Percentiles rank a stretch among this genome's conserved stretches.
Conservation (phyloP, 176 grass and related monocot species). For the Phoenix dactylifera region DNA sequence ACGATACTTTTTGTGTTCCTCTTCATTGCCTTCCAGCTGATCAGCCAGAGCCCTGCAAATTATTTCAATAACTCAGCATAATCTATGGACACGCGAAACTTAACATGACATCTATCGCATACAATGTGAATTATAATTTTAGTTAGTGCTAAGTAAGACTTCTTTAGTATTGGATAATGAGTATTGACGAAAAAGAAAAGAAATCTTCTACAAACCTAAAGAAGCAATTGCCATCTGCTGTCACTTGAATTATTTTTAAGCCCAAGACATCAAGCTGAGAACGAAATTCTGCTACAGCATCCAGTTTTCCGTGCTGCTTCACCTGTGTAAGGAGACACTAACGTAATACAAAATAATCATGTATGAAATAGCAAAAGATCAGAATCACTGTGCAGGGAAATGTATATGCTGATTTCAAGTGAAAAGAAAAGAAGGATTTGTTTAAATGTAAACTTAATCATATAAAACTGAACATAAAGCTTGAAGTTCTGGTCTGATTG, state of each 20-base stretch:
- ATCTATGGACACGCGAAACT: slow-evolving; percentile 8
- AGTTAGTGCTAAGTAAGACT: too few species aligned
- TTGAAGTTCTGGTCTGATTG: too few species aligned
- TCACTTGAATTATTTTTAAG: slow-evolving; percentile 66
- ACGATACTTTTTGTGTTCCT: slow-evolving; percentile 74
- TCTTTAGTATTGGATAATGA: background rate
- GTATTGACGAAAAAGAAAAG: slow-evolving; percentile 4
- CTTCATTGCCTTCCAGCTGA: slow-evolving; percentile 82
- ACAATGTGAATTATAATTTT: too few species aligned
- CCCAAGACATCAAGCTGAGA: slow-evolving; percentile 57
- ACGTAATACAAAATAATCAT: background rate
- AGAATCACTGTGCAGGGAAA: background rate
- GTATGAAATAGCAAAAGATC: background rate
- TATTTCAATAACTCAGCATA: slow-evolving; percentile 38
- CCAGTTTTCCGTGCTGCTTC: slow-evolving; percentile 70
- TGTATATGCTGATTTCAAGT: background rate
- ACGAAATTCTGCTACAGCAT: slow-evolving; percentile 48
- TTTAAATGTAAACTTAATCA: too few species aligned
- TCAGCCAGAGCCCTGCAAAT: slow-evolving; percentile 80
- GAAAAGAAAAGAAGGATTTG: too few species aligned
- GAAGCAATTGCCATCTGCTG: slow-evolving; percentile 84
- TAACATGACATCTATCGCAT: too few species aligned
- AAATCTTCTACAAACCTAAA: slow-evolving; percentile 53
- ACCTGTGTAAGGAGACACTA: slow-evolving; percentile 14
- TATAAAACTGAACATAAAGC: too few species aligned